Evolutionary conservation across 2,329 filamentous ascomycete species (phyloP), one percentile per base, ranked within the genome.

Genomic region (Penicillium sp.): DNA sequence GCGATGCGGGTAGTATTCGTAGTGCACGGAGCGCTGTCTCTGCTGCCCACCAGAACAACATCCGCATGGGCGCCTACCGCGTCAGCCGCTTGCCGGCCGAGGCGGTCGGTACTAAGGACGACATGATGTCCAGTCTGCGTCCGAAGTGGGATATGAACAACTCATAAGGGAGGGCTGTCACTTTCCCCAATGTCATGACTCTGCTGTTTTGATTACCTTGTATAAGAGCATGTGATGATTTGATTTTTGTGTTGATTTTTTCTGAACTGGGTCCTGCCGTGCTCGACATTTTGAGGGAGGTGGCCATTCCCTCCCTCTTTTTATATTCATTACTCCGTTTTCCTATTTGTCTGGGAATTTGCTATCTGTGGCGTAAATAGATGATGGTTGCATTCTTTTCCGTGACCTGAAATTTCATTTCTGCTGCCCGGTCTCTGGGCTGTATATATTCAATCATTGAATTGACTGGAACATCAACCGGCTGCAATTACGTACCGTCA

Each of bases 41-140:
- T 5, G 80, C 84, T 4, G 76, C 81, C 47, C 84, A 91, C 67
- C 76, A 84, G 47, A 78, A 85, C 57, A 88, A 90, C 65, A 86
- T 96, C 65, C 89, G 91, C 61, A 83, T 78, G 53, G 92, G 92
- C 61, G 91, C 91, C 42, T 93, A 95, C 67, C 89, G 92, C 59
- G 84, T 97, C 61, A 94, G 90, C 69, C 86, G 89, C 46, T 82
- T 97, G 57, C 91, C 92, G 0, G 86, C 85, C 54, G 90, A 92
- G 62, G 83, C 87, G 40, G 90, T 96, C 54, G 92, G 91, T 61
- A 91, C 90, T 3, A 81, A 81, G 66, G 83, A 88, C 32, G 84
- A 90, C 53, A 73, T 93, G 70, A 74, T 77, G 53, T 74, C 73
- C n/a, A 77, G 84, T 60, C 73, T 87, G 68, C 75, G 75, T 64